phyloP scores from a whole-genome alignment of 306 rosid genomes.

The Quercus gilva region DNA sequence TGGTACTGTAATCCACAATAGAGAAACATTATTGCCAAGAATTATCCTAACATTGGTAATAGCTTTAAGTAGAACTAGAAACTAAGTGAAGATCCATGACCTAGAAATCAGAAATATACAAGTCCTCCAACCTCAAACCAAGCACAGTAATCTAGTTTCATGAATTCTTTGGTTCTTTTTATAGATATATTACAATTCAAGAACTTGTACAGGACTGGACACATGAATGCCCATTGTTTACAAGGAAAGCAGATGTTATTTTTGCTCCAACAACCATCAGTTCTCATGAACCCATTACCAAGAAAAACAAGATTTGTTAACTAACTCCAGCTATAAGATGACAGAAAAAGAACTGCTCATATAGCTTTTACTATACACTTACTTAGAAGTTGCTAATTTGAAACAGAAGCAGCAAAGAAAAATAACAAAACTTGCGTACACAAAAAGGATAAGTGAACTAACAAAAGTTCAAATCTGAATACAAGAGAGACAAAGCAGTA shows the following conservation, averaged over 20 bases:
- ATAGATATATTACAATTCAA: neutral
- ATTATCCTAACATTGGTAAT: neutral
- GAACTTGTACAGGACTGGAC: neutral
- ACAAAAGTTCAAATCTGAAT: neutral
- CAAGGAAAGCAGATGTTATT: neutral
- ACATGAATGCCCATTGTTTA: neutral
- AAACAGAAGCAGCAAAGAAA: neutral
- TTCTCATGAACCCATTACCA: neutral
- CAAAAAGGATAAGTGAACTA: slow-evolving; percentile 13
- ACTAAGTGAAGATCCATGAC: neutral
- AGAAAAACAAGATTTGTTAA: neutral
- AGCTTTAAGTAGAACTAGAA: neutral
- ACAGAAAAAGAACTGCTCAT: neutral
- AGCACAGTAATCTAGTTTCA: neutral
- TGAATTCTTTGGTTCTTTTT: neutral
- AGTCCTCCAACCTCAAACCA: neutral
- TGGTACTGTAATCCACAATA: neutral
- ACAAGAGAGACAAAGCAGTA: slow-evolving; percentile 23
- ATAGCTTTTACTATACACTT: neutral
- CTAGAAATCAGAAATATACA: neutral
- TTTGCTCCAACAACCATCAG: neutral
- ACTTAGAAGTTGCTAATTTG: neutral
- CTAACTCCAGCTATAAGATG: neutral
- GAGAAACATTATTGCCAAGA: neutral
- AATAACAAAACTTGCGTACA: neutral